Percentiles rank a stretch among this genome's conserved stretches.
These are phyloP conservation scores for Maudiozyma humilis DNA, from an alignment of 1,139 yeast genomes.

Conservation along the genomic window DNA sequence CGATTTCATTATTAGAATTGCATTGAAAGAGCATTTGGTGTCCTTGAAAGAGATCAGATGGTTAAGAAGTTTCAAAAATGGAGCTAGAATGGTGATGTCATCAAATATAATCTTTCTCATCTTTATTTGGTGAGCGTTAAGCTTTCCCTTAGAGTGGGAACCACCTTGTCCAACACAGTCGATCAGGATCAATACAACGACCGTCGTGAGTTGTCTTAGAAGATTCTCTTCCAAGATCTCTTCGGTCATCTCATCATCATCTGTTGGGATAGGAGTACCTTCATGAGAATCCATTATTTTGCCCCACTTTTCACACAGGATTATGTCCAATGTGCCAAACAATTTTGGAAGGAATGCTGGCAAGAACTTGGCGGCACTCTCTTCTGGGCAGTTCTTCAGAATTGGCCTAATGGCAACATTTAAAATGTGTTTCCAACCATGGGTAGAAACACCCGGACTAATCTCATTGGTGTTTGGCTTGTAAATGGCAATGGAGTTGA, in stretches of 20 bases:
- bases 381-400: conserved; percentile 78
- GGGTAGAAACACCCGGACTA: conserved; percentile 70
- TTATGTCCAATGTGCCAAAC: conserved; percentile 60
- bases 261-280: conserved; percentile 31
- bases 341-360: conserved; percentile 68
- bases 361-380: conserved; percentile 62
- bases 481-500: conserved; percentile 44
- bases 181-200: conserved; percentile 80
- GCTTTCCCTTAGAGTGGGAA: conserved; percentile 28
- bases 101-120: conserved; percentile 58
- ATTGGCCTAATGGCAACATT: conserved; percentile 82
- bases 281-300: conserved; percentile 60
- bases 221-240: conserved; percentile 98
- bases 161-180: conserved; percentile 73
- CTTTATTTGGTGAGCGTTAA: conserved; percentile 50
- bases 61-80: conserved; percentile 66
- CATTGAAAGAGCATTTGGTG: conserved; percentile 85
- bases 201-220: conserved; percentile 85
- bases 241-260: conserved; percentile 81
- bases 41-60: conserved; percentile 79
- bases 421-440: conserved; percentile 95
- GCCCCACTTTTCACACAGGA: conserved; percentile 68
- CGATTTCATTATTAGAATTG: conserved; percentile 70
- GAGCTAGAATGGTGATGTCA: conserved; percentile 63
- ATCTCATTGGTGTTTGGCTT: conserved; percentile 74